Evolutionary conservation across 192 early-diverging fungal species (phyloP).

Genomic region (Geosiphon pyriformis): DNA sequence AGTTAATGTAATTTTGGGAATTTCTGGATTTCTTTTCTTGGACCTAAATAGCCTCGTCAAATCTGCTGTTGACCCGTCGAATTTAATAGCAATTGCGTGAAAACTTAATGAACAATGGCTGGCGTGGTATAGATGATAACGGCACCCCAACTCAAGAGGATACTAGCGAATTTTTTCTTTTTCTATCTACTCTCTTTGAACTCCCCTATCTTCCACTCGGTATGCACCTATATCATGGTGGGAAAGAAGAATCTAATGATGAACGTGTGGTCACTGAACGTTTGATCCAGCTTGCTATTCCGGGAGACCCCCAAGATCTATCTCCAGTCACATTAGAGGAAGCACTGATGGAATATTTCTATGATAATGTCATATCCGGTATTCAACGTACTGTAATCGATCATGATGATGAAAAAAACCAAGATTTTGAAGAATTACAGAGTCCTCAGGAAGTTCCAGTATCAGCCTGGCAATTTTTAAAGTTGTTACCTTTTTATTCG

Average conservation of each 20-base stretch:
- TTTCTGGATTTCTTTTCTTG: slow-evolving; percentile 45
- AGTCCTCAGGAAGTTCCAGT: slow-evolving; percentile 55
- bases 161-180: slow-evolving; percentile 63
- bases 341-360: slow-evolving; percentile 56
- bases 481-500: slow-evolving; percentile 65
- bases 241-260: slow-evolving; percentile 55
- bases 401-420: not conserved
- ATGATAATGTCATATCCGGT: slow-evolving; percentile 55
- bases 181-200: slow-evolving; percentile 55
- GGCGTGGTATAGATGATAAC: slow-evolving; percentile 16
- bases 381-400: slow-evolving; percentile 36
- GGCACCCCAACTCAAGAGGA: slow-evolving; percentile 53
- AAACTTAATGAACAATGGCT: slow-evolving; percentile 1
- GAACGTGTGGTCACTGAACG: slow-evolving; percentile 64
- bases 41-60: slow-evolving; percentile 28
- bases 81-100: slow-evolving; percentile 19
- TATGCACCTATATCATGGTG: slow-evolving; percentile 63
- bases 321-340: slow-evolving; percentile 42
- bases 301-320: slow-evolving; percentile 21
- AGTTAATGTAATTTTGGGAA: slow-evolving; percentile 43
- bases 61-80: slow-evolving; percentile 4
- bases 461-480: slow-evolving; percentile 65
- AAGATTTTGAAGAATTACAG: not conserved
- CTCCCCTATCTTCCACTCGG: slow-evolving; percentile 64
- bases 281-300: slow-evolving; percentile 48